These are phyloP conservation scores for Spathaspora girioi DNA, from an alignment of 805 yeast species.

Conservation along the genomic window DNA sequence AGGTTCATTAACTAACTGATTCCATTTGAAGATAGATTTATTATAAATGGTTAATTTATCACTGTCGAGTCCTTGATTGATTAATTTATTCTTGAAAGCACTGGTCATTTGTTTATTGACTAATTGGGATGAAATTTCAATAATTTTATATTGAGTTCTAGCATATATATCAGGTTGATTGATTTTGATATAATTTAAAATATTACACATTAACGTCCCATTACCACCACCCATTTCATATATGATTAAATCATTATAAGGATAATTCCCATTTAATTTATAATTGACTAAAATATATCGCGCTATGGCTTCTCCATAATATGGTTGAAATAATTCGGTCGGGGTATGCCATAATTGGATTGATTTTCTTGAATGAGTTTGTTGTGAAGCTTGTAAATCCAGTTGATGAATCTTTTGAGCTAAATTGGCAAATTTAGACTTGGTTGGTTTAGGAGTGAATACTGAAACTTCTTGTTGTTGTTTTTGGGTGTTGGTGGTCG, in stretches of 20 bases:
- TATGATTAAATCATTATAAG: slow-evolving; percentile 66
- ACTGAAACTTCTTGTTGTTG: not conserved
- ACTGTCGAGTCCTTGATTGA: slow-evolving; percentile 44
- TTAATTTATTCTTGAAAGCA: slow-evolving; percentile 31
- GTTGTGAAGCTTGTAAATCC: slow-evolving; percentile 17
- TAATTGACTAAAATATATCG: slow-evolving; percentile 71
- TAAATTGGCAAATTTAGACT: slow-evolving; percentile 24
- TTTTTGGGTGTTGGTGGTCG: not conserved
- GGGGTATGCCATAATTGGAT: slow-evolving; percentile 88
- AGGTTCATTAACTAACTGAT: slow-evolving; percentile 52
- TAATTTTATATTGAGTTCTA: slow-evolving; percentile 63
- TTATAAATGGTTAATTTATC: slow-evolving; percentile 63
- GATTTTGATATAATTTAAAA: slow-evolving; percentile 58
- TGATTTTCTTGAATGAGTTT: slow-evolving; percentile 26
- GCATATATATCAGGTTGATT: slow-evolving; percentile 72
- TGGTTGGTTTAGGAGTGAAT: slow-evolving; percentile 4
- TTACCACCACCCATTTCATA: slow-evolving; percentile 92
- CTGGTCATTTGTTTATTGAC: slow-evolving; percentile 51
- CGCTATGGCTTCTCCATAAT: slow-evolving; percentile 83
- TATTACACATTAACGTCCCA: slow-evolving; percentile 78
- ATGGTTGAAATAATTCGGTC: slow-evolving; percentile 79
- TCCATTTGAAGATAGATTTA: slow-evolving; percentile 76
- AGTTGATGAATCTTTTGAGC: slow-evolving; percentile 24
- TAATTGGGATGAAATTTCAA: slow-evolving; percentile 65
- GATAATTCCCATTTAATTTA: slow-evolving; percentile 58